Evolutionary conservation across 495 filamentous ascomycete species (phyloP).

Genomic region (Geopyxis carbonaria): DNA sequence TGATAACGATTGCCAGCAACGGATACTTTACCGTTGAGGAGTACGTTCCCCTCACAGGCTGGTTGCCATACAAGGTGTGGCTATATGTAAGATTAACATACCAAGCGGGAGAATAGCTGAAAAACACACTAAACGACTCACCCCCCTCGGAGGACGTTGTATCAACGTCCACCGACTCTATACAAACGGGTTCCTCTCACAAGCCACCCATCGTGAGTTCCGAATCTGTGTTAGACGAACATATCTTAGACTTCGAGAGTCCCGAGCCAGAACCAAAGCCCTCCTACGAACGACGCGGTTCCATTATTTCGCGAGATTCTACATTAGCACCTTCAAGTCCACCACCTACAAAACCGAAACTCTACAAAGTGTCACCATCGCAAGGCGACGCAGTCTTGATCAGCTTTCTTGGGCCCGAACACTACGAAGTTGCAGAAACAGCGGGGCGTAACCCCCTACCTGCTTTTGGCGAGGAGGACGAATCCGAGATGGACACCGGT

Average conservation of each 20-base stretch:
- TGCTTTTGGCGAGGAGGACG: slow-evolving; percentile 24
- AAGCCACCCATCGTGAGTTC: not conserved
- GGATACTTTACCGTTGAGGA: too few species aligned
- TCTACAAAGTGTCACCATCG: slow-evolving; percentile 7
- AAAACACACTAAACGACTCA: too few species aligned
- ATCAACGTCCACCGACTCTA: not conserved
- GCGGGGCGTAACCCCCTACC: slow-evolving; percentile 24
- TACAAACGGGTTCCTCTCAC: not conserved
- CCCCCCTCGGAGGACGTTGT: slow-evolving; percentile 3
- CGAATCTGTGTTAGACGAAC: not conserved
- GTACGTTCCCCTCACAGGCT: too few species aligned
- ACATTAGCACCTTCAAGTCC: not conserved
- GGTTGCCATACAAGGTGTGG: too few species aligned
- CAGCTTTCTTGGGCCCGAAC: slow-evolving; percentile 33
- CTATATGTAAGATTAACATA: too few species aligned
- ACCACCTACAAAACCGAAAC: not conserved
- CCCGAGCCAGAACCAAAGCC: not conserved
- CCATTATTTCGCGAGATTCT: too few species aligned
- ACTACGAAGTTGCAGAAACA: slow-evolving; percentile 28
- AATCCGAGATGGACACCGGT: slow-evolving; percentile 26
- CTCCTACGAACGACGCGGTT: not conserved
- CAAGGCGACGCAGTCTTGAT: slow-evolving; percentile 41
- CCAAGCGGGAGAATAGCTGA: too few species aligned
- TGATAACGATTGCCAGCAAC: too few species aligned
- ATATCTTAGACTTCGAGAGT: not conserved